Conservation (phyloP, 2,329 filamentous ascomycete genomes). For the Pseudocercospora cruenta region DNA sequence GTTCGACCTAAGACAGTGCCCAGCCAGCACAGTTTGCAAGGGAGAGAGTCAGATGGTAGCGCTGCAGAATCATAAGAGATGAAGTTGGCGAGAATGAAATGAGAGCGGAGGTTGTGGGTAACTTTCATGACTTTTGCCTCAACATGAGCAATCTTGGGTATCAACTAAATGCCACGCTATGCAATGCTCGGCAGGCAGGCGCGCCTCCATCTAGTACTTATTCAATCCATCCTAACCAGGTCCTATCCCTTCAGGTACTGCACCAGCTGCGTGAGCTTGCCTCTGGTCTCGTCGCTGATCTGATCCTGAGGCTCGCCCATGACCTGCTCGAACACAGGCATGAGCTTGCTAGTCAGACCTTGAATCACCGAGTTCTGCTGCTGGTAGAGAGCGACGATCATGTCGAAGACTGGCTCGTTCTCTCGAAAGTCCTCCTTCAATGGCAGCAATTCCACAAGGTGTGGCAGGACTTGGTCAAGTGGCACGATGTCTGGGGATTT, state of each 20-base stretch:
- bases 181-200: conserved; percentile 9
- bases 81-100: not conserved
- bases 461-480: conserved; percentile 78
- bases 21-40: too few species aligned
- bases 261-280: conserved; percentile 68
- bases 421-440: conserved; percentile 94
- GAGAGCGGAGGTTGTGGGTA: not conserved
- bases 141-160: conserved; percentile 2
- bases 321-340: conserved; percentile 74
- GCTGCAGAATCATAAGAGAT: not conserved
- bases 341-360: conserved; percentile 69
- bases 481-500: conserved; percentile 83
- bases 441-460: conserved; percentile 76
- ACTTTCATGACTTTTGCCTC: conserved; percentile 1
- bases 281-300: conserved; percentile 71
- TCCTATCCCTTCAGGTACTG: conserved; percentile 40
- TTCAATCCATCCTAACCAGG: conserved; percentile 2
- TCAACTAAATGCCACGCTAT: conserved; percentile 8
- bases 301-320: conserved; percentile 73
- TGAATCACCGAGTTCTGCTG: conserved; percentile 70
- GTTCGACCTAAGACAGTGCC: too few species aligned
- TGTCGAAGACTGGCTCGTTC: conserved; percentile 90
- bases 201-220: not conserved
- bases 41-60: not conserved
- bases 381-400: conserved; percentile 84